phyloP scores from a whole-genome alignment of 2,329 filamentous ascomycete genomes.

The Talaromyces sp. region DNA sequence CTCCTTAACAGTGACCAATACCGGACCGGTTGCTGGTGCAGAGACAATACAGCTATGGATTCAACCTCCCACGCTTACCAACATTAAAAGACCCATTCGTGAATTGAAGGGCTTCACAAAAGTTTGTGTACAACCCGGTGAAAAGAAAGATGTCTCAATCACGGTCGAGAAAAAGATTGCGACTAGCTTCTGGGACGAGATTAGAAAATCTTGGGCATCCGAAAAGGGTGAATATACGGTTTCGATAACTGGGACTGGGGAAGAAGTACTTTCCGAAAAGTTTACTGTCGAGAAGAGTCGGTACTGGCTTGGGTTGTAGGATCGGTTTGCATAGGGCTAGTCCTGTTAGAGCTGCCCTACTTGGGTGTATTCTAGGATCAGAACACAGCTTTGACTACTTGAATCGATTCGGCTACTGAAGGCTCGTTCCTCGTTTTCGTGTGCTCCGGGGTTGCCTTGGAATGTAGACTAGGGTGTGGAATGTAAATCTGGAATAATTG shows the following conservation, averaged over 20 bases:
- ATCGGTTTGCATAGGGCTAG: neutral
- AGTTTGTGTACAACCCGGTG: constrained; percentile 56
- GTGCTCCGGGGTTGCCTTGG: neutral
- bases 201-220: constrained; percentile 58
- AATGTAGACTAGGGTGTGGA: constrained; percentile 6
- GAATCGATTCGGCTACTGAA: neutral
- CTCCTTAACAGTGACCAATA: constrained; percentile 48
- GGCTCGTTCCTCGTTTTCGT: neutral
- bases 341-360: neutral
- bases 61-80: constrained; percentile 41
- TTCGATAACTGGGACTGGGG: constrained; percentile 54
- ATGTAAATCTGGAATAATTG: constrained; percentile 5
- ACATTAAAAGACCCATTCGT: constrained; percentile 54
- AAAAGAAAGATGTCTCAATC: constrained; percentile 55
- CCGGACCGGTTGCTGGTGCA: constrained; percentile 47
- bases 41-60: constrained; percentile 56
- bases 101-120: constrained; percentile 64
- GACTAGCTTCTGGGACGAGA: constrained; percentile 66
- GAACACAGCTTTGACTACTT: neutral
- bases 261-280: constrained; percentile 46
- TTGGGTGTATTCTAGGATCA: neutral
- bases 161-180: constrained; percentile 58
- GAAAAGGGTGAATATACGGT: constrained; percentile 63
- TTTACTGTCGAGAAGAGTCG: constrained; percentile 58
- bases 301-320: constrained; percentile 62